Conservation (phyloP, 78 protist genomes). For the Guillardia theta region DNA sequence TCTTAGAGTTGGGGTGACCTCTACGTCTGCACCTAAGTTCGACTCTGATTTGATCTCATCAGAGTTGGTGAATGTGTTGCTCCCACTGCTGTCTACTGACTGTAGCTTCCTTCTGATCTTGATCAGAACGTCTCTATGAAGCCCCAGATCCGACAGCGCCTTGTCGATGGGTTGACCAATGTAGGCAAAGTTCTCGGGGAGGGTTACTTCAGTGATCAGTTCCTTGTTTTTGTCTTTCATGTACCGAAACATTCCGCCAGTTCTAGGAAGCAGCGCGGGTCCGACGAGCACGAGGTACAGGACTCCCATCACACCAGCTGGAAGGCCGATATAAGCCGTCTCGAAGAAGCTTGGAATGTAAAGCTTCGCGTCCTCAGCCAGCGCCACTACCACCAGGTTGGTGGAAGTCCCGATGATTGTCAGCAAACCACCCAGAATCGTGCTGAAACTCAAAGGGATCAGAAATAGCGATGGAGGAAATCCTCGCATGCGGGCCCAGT, state of each 20-base stretch:
- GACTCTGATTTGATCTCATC: too few relatives aligned
- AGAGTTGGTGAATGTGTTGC: background rate
- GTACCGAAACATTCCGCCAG: background rate
- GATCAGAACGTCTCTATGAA: background rate
- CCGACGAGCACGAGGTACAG: background rate
- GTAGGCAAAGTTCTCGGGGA: background rate
- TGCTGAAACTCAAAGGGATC: conserved; percentile 39
- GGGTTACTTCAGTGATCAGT: background rate
- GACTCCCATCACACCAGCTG: background rate
- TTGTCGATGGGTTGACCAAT: background rate
- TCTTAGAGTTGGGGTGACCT: background rate
- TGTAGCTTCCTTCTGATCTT: background rate
- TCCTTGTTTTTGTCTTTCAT: background rate
- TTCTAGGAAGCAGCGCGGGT: background rate
- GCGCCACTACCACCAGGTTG: conserved; percentile 52
- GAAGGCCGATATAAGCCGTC: background rate
- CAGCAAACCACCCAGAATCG: conserved; percentile 51
- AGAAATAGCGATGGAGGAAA: background rate
- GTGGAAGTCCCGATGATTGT: conserved; percentile 55
- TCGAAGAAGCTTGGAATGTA: conserved; percentile 26
- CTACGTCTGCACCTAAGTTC: background rate
- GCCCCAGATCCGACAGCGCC: background rate
- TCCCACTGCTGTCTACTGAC: too few relatives aligned
- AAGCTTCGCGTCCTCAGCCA: background rate
- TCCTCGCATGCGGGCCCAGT: background rate